A percentile compares a stretch with the other conserved stretches of the same genome.
Conservation (phyloP, 1,284 basidiomycete genomes). For the Rhizoctonia solani region DNA sequence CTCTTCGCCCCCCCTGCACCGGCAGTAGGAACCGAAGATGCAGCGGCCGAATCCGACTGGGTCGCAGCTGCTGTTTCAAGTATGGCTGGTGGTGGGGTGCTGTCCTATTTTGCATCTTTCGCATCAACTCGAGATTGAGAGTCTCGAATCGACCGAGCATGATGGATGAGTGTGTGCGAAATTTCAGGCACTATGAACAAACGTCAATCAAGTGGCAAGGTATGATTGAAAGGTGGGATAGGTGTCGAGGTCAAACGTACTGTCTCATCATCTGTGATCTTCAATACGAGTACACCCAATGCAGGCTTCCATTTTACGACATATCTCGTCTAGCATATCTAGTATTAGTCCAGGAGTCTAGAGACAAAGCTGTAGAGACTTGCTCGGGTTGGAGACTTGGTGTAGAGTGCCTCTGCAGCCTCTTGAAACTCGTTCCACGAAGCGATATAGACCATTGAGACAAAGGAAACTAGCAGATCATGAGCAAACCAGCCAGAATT, state of each 20-base stretch:
- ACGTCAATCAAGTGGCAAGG: not conserved
- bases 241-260: slow-evolving; percentile 54
- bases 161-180: slow-evolving; percentile 89
- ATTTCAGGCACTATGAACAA: slow-evolving; percentile 81
- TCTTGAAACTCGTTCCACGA: slow-evolving; percentile 86
- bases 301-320: slow-evolving; percentile 84
- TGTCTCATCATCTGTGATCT: slow-evolving; percentile 85
- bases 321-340: slow-evolving; percentile 71
- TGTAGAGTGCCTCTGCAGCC: slow-evolving; percentile 80
- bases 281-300: slow-evolving; percentile 83
- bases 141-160: slow-evolving; percentile 94
- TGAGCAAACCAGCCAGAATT: not conserved
- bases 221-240: not conserved
- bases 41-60: not conserved
- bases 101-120: slow-evolving; percentile 74
- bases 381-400: slow-evolving; percentile 74
- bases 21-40: slow-evolving; percentile 33
- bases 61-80: not conserved
- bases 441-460: slow-evolving; percentile 68
- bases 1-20: slow-evolving; percentile 55
- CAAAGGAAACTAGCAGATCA: slow-evolving; percentile 25
- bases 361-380: slow-evolving; percentile 43
- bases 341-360: not conserved
- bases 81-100: slow-evolving; percentile 39
- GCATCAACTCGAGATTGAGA: slow-evolving; percentile 79